These are phyloP conservation scores for Macrophomina tecta DNA, from an alignment of 2,329 filamentous ascomycete species.

Conservation along the genomic window DNA sequence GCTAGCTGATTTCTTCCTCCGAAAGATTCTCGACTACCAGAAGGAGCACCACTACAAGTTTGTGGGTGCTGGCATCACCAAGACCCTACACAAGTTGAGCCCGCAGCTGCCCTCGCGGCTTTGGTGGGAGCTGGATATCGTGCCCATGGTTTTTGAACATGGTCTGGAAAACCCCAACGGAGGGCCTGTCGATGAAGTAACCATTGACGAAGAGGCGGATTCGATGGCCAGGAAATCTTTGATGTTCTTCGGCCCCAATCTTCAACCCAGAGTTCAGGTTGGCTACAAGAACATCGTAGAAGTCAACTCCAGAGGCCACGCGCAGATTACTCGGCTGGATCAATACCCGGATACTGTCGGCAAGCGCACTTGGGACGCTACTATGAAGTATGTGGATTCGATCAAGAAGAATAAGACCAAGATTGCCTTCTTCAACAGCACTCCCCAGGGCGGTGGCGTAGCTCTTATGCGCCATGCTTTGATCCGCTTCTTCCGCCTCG, in stretches of 20 bases:
- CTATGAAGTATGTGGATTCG: conserved; percentile 66
- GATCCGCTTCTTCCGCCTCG: conserved; percentile 70
- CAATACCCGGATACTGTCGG: conserved; percentile 68
- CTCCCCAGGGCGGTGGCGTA: conserved; percentile 82
- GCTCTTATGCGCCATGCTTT: conserved; percentile 82
- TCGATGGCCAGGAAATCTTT: conserved; percentile 81
- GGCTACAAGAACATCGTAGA: conserved; percentile 72
- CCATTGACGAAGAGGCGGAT: conserved; percentile 82
- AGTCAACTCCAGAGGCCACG: conserved; percentile 70
- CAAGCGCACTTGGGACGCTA: conserved; percentile 68
- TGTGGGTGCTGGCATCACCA: conserved; percentile 73
- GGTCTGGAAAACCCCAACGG: conserved; percentile 28
- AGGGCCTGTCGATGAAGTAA: conserved; percentile 46
- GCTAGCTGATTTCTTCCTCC: conserved; percentile 65
- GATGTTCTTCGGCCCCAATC: conserved; percentile 74
- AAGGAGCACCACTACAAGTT: conserved; percentile 74
- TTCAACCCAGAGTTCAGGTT: conserved; percentile 70
- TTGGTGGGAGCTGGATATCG: conserved; percentile 78
- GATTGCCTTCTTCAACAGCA: conserved; percentile 80
- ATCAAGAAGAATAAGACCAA: conserved; percentile 69
- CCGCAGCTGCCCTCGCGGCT: conserved; percentile 72
- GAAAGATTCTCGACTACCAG: conserved; percentile 64
- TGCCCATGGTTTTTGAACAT: conserved; percentile 67
- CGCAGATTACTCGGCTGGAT: conserved; percentile 62
- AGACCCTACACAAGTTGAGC: conserved; percentile 63